Conservation (phyloP, 768 basidiomycete genomes). For the Boletus edulis region DNA sequence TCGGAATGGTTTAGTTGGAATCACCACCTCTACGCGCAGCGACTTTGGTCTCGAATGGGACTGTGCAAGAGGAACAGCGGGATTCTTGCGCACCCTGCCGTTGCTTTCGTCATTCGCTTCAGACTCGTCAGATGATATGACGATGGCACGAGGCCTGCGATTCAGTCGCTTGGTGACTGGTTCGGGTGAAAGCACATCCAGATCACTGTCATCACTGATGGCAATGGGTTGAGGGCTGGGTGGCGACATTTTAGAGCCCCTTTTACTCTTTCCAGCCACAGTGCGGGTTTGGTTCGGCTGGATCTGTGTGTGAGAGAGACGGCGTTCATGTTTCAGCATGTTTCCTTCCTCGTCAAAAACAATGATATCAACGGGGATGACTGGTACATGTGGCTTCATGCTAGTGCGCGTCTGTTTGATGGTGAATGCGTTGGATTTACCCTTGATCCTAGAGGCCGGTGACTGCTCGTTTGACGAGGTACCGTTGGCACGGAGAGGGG, state of each 20-base stretch:
- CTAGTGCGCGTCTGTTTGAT: conserved; percentile 21
- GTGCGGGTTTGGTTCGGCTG: conserved; percentile 31
- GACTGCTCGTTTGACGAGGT: conserved; percentile 36
- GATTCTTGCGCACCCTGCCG: neutral
- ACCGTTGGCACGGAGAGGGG: conserved; percentile 37
- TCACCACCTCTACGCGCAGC: conserved; percentile 38
- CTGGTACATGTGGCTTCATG: conserved; percentile 42
- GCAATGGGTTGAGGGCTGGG: conserved; percentile 14
- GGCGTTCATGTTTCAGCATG: conserved; percentile 56
- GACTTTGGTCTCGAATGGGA: conserved; percentile 15
- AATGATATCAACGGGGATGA: conserved; percentile 65
- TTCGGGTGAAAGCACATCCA: conserved; percentile 24
- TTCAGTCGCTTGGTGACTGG: conserved; percentile 9
- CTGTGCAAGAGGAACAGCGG: conserved; percentile 5
- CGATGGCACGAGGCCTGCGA: conserved; percentile 19
- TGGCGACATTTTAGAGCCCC: neutral
- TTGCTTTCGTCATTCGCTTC: conserved; percentile 29
- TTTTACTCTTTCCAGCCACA: conserved; percentile 9
- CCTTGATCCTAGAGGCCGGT: conserved; percentile 18
- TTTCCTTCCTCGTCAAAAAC: conserved; percentile 60
- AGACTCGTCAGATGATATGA: conserved; percentile 50
- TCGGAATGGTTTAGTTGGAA: conserved; percentile 35
- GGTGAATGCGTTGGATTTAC: conserved; percentile 21
- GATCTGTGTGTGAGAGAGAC: conserved; percentile 49
- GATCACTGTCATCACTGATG: conserved; percentile 29